Base-by-base conservation (phyloP, 768 basidiomycete species). In the Baorangia bicolor region DNA sequence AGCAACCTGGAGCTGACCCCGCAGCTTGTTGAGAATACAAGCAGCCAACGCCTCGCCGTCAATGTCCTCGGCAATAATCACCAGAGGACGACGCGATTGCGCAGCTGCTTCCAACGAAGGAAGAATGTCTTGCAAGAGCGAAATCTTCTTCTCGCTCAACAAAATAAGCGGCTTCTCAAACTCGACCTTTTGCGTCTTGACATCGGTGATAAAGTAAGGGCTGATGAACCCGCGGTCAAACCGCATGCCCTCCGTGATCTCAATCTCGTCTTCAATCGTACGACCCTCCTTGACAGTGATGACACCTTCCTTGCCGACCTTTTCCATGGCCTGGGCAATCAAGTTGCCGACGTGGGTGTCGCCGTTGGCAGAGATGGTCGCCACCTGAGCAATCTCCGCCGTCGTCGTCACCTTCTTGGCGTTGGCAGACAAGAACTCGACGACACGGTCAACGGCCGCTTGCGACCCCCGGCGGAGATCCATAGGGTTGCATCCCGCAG, bases 231-330 rank as follows among this genome's bases (percentile, higher is more conserved):
- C 96, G 51, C 96, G 90, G 84, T 99, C 96, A 77, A 99, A 98
- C 67, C 94, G 87, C 96, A 99, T 99, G 74, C 96, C 96, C 77
- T 99, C 96, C 27, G 96, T 98, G 67, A 99, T 94, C 73, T 99
- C 96, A 70, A 98, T 98, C 75, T 97, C 94, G 69, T 99, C 96
- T 65, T 98, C 94, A 61, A 95, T 97, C 6, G 96, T 98, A 64
- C 90, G 87, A 41, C 96, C 96, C 74, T 99, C 96, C 81, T 98
- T 99, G 73, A 99, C 95, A 47, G 96, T 98, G 79, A 99, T 98
- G 69, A 98, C 96, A 72, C 96, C 96, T 77, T 99, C 96, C 79
- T 96, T 97, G 71, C 96, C 96, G 57, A 98, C 96, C 74, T 97
- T 97, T 77, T 98, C 96, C 96, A 98, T 99, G 2, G 96, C 96